Percentiles rank a stretch among this genome's conserved stretches.
These are phyloP conservation scores for Emmonsiellopsis sp. DNA, from an alignment of 2,329 filamentous ascomycete species.

Conservation along the genomic window DNA sequence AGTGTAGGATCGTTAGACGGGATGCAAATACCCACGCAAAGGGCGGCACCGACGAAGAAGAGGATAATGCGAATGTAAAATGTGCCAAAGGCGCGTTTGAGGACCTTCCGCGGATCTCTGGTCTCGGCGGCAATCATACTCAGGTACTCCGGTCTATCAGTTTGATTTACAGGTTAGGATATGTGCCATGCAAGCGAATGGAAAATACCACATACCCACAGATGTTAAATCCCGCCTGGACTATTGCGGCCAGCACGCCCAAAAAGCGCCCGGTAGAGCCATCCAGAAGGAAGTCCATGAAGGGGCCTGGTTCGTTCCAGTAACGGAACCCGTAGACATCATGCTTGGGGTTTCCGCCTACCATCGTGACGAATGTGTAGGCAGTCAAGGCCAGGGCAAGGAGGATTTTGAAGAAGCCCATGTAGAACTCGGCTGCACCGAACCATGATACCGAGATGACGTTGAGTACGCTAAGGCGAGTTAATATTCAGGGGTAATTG, in stretches of 20 bases:
- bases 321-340: constrained; percentile 62
- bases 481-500: not conserved
- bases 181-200: no score
- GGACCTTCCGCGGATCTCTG: constrained; percentile 55
- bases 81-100: constrained; percentile 65
- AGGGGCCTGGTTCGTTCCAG: constrained; percentile 50
- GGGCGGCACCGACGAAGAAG: constrained; percentile 64
- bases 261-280: constrained; percentile 50
- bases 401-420: constrained; percentile 33
- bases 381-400: constrained; percentile 55
- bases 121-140: constrained; percentile 54
- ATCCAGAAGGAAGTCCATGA: constrained; percentile 51
- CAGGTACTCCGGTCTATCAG: constrained; percentile 50
- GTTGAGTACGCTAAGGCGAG: constrained; percentile 45
- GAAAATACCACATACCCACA: constrained; percentile 25
- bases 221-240: constrained; percentile 58
- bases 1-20: constrained; percentile 55
- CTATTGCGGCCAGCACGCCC: constrained; percentile 56
- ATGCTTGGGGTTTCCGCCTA: constrained; percentile 63
- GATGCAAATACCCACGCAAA: constrained; percentile 60
- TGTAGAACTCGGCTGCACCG: constrained; percentile 50
- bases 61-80: constrained; percentile 66
- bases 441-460: constrained; percentile 60
- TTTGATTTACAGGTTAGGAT: no score
- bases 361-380: constrained; percentile 65